phyloP scores from a whole-genome alignment of 23 red algal genomes.

The Gracilaria gracilis region DNA sequence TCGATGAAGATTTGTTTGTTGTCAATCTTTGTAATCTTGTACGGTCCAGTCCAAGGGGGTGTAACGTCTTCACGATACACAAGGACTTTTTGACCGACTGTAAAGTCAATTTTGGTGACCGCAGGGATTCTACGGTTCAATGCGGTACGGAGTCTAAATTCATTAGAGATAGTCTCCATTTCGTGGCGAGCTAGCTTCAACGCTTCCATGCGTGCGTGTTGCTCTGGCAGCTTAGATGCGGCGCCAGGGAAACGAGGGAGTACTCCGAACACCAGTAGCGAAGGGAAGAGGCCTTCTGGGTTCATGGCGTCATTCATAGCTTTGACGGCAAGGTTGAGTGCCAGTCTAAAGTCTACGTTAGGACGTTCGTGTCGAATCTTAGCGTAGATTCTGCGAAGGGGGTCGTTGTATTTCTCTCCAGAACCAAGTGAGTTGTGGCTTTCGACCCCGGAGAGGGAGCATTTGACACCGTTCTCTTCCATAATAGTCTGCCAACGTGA shows the following conservation, averaged over 20 bases:
- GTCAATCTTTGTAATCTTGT: neutral
- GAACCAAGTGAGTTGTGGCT: conserved; percentile 30
- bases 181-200: neutral
- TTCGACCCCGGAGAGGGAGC: neutral
- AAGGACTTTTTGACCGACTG: neutral
- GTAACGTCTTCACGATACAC: neutral
- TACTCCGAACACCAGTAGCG: neutral
- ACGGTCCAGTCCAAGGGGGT: neutral
- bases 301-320: conserved; percentile 27
- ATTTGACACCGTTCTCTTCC: neutral
- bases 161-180: conserved; percentile 8
- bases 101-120: neutral
- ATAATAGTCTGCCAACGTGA: neutral
- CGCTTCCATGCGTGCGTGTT: neutral
- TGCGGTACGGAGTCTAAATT: neutral
- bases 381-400: neutral
- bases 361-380: neutral
- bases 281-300: neutral
- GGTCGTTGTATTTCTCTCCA: conserved; percentile 30
- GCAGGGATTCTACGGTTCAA: neutral
- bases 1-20: neutral
- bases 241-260: neutral
- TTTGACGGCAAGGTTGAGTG: neutral
- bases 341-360: neutral
- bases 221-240: neutral